Evolutionary conservation across 2,329 filamentous ascomycete genomes (phyloP), one percentile per base, ranked within the genome.

Genomic region (Didymella exigua): DNA sequence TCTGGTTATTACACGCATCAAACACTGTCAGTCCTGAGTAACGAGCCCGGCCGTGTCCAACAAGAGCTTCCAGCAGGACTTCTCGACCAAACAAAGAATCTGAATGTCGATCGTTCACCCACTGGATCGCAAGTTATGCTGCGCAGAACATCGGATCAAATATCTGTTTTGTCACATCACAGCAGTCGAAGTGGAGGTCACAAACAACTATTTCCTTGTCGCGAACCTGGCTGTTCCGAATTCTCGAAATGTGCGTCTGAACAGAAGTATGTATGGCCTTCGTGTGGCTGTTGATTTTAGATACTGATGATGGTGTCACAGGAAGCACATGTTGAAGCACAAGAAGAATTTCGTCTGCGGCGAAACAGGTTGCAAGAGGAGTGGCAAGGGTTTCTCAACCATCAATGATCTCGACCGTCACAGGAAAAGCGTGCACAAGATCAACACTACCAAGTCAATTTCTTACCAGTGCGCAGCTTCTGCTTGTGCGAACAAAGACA

Each of bases 381-480:
- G 56, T 16, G 77, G 72, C 5, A 79, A 84, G 58, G 91, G 90
- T 0, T 96, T 96, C 66, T 87, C 88, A 16, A 96, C 91, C 0
- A 74, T 78, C 16, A 96, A 96, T 70, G 93, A 96, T 65, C 84
- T 93, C 11, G 84, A 88, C n/a, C 82, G 93, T 47, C 93, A 96
- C 71, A 86, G 83, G 63, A 86, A 85, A 67, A 89, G 86, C 56
- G 86, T 89, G 5, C 92, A 96, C 70, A 77, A 75, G 21, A 76
- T 81, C 46, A 76, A 65, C 33, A 77, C 74, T 54, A 76, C 78
- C 1, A 80, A 80, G 8, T 38, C 50, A 5, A 64, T 60, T 30
- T 77, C 76, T 0, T 90, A 82, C 60, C 82, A 80, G 51, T 95
- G 90, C 69, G 80, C 79, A 45, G 76, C 83, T 5, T 74, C 75